These are phyloP conservation scores for Francoa sonchifolia DNA, from an alignment of 441 rosid genomes.

Conservation along the genomic window DNA sequence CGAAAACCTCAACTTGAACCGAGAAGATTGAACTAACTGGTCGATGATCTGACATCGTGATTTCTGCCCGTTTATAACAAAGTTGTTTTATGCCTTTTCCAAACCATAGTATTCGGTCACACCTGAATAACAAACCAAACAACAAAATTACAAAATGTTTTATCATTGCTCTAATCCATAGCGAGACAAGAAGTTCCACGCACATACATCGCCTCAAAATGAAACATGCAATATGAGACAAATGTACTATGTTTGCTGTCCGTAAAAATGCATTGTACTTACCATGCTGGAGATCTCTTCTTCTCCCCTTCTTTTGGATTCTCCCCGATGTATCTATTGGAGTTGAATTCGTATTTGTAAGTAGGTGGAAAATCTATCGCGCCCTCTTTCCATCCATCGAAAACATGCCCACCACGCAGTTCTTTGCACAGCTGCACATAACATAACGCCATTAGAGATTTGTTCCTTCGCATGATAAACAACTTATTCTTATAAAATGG, in stretches of 20 bases:
- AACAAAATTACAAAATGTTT: background rate
- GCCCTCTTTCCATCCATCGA: conserved; percentile 95
- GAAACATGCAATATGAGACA: background rate
- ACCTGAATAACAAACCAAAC: conserved; percentile 36
- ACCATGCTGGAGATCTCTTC: conserved; percentile 98
- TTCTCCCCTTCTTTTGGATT: conserved; percentile 70
- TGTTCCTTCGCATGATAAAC: no score
- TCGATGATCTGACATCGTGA: conserved; percentile 75
- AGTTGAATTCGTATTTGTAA: conserved; percentile 76
- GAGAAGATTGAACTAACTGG: conserved; percentile 71
- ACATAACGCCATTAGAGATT: conserved; percentile 10
- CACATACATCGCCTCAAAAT: background rate
- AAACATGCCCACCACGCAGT: conserved; percentile 64
- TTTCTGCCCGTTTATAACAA: conserved; percentile 54
- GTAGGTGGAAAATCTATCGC: conserved; percentile 77
- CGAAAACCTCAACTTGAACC: conserved; percentile 73
- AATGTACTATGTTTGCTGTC: background rate
- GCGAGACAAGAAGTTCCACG: background rate
- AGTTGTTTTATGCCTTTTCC: conserved; percentile 82
- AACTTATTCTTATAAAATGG: no score
- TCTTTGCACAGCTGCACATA: conserved; percentile 59
- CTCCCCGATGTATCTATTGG: conserved; percentile 73
- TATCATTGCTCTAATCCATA: background rate
- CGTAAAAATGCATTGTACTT: conserved; percentile 12
- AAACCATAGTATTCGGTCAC: conserved; percentile 84